Conservation (phyloP, 2,329 filamentous ascomycete species). For the Monilinia fructicola region DNA sequence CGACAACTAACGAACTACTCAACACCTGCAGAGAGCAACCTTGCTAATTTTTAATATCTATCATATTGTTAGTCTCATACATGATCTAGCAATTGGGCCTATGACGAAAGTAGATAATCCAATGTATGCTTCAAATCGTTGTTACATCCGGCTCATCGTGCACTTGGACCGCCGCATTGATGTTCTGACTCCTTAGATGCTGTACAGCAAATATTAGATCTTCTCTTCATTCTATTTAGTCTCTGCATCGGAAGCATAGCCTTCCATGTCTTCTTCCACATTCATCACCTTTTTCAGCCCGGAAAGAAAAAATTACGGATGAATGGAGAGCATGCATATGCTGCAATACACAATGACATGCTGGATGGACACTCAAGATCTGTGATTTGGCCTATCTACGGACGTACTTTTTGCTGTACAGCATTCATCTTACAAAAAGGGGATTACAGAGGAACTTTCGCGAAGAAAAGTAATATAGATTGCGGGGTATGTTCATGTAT, state of each 20-base stretch:
- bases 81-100: not conserved
- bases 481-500: slow-evolving; percentile 24
- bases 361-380: not conserved
- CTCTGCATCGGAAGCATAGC: not conserved
- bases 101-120: slow-evolving; percentile 3
- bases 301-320: not conserved
- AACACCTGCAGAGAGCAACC: not conserved
- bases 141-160: slow-evolving; percentile 7
- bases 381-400: not conserved
- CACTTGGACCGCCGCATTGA: not conserved
- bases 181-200: not conserved
- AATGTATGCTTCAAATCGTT: not conserved
- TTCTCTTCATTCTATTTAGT: not conserved
- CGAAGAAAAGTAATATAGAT: slow-evolving; percentile 19
- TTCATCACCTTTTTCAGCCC: not conserved
- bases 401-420: slow-evolving; percentile 3
- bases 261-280: not conserved
- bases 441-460: slow-evolving; percentile 15
- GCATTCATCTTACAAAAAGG: not conserved
- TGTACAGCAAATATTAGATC: not conserved
- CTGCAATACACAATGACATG: slow-evolving; percentile 2
- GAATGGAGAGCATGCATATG: not conserved
- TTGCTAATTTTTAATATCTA: not conserved
- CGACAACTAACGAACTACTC: too few relatives aligned
- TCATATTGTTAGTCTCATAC: not conserved